phyloP scores from a whole-genome alignment of 2,329 filamentous ascomycete species.

The Torrubiella hemipterigena region DNA sequence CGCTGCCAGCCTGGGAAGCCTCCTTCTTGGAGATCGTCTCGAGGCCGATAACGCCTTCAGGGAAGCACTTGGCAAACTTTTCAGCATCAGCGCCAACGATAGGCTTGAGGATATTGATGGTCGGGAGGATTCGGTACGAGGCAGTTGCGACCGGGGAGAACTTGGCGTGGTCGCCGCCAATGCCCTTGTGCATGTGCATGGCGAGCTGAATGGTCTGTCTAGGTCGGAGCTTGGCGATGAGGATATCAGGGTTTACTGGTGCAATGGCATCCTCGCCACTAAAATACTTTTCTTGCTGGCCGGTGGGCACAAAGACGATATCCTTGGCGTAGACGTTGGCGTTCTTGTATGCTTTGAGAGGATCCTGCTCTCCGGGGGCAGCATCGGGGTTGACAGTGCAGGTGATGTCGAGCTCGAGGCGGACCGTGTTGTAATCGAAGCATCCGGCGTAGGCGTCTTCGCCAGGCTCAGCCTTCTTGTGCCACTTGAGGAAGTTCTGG shows the following conservation, averaged over 20 bases:
- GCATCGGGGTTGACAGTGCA: slow-evolving; percentile 73
- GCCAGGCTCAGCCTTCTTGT: slow-evolving; percentile 54
- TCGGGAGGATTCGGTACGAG: slow-evolving; percentile 80
- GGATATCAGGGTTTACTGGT: slow-evolving; percentile 80
- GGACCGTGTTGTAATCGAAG: slow-evolving; percentile 78
- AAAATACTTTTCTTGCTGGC: slow-evolving; percentile 60
- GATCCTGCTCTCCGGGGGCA: slow-evolving; percentile 62
- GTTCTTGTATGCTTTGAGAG: slow-evolving; percentile 72
- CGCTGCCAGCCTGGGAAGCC: slow-evolving; percentile 43
- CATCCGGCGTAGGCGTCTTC: slow-evolving; percentile 48
- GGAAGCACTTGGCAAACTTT: slow-evolving; percentile 87
- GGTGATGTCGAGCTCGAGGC: slow-evolving; percentile 62
- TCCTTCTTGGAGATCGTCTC: slow-evolving; percentile 61
- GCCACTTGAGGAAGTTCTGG: slow-evolving; percentile 69
- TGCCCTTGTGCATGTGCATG: slow-evolving; percentile 90
- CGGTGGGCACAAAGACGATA: slow-evolving; percentile 65
- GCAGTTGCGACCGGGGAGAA: slow-evolving; percentile 95
- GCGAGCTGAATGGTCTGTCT: slow-evolving; percentile 77
- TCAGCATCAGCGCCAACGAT: slow-evolving; percentile 78
- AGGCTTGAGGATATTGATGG: slow-evolving; percentile 71
- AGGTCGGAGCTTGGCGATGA: slow-evolving; percentile 87
- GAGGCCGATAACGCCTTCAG: slow-evolving; percentile 72
- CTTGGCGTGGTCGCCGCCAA: slow-evolving; percentile 90
- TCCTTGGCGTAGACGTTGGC: slow-evolving; percentile 72
- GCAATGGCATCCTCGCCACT: slow-evolving; percentile 54